Percentiles rank a stretch among this genome's conserved stretches.
Evolutionary conservation across 2,329 filamentous ascomycete species (phyloP).

Genomic region (Trematosphaeria pertusa): DNA sequence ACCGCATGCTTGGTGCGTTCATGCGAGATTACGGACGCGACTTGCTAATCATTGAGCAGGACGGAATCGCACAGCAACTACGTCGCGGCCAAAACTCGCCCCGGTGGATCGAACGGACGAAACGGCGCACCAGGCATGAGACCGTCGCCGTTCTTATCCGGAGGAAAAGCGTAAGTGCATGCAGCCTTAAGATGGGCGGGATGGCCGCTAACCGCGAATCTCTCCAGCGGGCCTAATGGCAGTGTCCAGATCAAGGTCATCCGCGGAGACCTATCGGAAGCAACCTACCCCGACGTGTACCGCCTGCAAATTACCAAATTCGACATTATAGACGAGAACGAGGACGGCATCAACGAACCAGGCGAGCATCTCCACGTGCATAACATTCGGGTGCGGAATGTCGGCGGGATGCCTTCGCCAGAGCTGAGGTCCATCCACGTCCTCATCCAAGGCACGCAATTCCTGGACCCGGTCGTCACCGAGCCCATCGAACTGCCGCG

Average conservation of each 20-base stretch:
- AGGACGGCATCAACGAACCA: conserved; percentile 22
- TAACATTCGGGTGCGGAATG: conserved; percentile 19
- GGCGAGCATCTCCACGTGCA: conserved; percentile 18
- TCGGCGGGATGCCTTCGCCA: conserved; percentile 24
- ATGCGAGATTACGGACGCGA: not conserved
- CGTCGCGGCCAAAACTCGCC: conserved; percentile 1
- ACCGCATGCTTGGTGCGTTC: conserved; percentile 3
- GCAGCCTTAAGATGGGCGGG: no score
- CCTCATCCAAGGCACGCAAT: conserved; percentile 11
- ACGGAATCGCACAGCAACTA: conserved; percentile 2
- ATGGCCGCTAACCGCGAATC: no score
- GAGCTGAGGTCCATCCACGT: conserved; percentile 9
- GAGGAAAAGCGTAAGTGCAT: conserved; percentile 6
- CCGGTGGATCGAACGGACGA: conserved; percentile 10
- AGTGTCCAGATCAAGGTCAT: conserved; percentile 18
- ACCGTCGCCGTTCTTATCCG: conserved; percentile 7
- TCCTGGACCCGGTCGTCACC: conserved; percentile 9
- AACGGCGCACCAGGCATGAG: conserved; percentile 12
- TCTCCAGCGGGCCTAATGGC: conserved; percentile 11
- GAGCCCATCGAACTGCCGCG: conserved; percentile 12
- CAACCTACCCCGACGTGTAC: conserved; percentile 18
- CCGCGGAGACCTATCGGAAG: conserved; percentile 15
- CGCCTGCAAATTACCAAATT: conserved; percentile 17
- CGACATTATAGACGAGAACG: conserved; percentile 22
- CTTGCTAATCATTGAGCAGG: not conserved